These are phyloP conservation scores for Pseudoturritis turrita DNA, from an alignment of 345 rosid species.

Conservation along the genomic window DNA sequence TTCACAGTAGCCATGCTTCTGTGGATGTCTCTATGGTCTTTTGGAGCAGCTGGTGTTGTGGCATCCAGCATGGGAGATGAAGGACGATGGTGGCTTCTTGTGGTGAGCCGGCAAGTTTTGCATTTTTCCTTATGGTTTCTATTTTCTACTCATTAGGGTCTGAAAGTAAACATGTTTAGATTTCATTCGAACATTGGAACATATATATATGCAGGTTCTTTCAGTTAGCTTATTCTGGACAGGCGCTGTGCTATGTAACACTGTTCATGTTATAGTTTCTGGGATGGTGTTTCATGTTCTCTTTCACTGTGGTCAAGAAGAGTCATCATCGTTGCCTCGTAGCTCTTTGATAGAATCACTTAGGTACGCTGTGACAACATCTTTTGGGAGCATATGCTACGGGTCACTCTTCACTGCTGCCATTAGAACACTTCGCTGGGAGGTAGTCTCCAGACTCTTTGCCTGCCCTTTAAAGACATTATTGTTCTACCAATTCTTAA, in stretches of 20 bases:
- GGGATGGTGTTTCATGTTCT: slow-evolving; percentile 94
- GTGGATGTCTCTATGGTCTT: slow-evolving; percentile 93
- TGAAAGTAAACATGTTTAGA: neutral
- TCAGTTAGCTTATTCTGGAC: slow-evolving; percentile 97
- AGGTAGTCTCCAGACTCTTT: slow-evolving; percentile 43
- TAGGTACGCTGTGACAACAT: slow-evolving; percentile 80
- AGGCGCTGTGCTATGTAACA: slow-evolving; percentile 90
- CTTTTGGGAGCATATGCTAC: slow-evolving; percentile 95
- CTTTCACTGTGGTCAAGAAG: slow-evolving; percentile 71
- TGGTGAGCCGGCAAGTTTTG: slow-evolving; percentile 99
- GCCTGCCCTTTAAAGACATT: neutral
- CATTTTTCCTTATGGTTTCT: slow-evolving; percentile 20
- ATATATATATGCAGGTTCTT: slow-evolving; percentile 56
- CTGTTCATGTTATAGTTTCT: slow-evolving; percentile 93
- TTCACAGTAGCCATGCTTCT: slow-evolving; percentile 74
- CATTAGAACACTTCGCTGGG: slow-evolving; percentile 92
- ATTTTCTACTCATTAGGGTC: neutral
- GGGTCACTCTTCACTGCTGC: slow-evolving; percentile 98
- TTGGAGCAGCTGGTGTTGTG: slow-evolving; percentile 89
- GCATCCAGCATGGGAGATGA: slow-evolving; percentile 68
- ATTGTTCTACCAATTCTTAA: neutral
- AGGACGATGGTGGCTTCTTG: slow-evolving; percentile 89
- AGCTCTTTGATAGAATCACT: slow-evolving; percentile 63
- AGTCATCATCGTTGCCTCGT: slow-evolving; percentile 72
- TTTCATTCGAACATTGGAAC: neutral